Base-by-base conservation (phyloP, 2,329 filamentous ascomycete genomes). In the Pseudogymnoascus sp. region DNA sequence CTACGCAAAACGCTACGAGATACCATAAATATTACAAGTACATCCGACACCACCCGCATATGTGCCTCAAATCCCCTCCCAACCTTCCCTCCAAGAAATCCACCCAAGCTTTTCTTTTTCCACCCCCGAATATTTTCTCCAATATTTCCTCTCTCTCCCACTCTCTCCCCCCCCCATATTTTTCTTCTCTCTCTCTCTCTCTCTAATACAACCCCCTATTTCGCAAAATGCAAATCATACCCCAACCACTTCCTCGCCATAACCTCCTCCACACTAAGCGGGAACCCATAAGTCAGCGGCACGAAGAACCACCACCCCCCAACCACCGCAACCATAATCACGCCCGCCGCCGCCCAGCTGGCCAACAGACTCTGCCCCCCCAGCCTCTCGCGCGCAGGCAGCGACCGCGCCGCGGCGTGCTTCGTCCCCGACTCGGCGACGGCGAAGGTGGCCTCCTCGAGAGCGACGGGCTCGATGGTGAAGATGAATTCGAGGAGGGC, bases 211-310 rank as follows among this genome's bases (percentile, higher is more conserved):
- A 33, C 10, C 31, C 31, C 31, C 31, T 33, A 99, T 85, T 99
- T 99, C 65, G 95, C 95, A 80, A 99, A 99, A 79, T 99, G 95
- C 74, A 99, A 82, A 76, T 99, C 95, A 75, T 97, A 99, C 68
- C 90, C 90, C 68, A 99, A 82, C 93, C 93, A 97, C 82, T 97
- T 97, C 76, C 95, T 87, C 67, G 87, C 83, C 67, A 89, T 78
- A 31, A 99, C 89, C 74, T 91, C 82, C 11, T 87, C 85, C 17
- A 96, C 88, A 63, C 82, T 85, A 71, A 99, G 82, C 4, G 95
- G 95, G 74, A 90, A 93, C 62, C 95, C 95, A 75, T 99, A 99
- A 1, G 95, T 99, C 73, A 99, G 79, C 19, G 95, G 95, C 67
- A 96, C 84, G 81, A 96, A 99, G 83, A 90, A 97, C 76, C 88